These are phyloP conservation scores for Rhizomucor miehei DNA, from an alignment of 371 early-diverging fungal genomes.

Conservation along the genomic window DNA sequence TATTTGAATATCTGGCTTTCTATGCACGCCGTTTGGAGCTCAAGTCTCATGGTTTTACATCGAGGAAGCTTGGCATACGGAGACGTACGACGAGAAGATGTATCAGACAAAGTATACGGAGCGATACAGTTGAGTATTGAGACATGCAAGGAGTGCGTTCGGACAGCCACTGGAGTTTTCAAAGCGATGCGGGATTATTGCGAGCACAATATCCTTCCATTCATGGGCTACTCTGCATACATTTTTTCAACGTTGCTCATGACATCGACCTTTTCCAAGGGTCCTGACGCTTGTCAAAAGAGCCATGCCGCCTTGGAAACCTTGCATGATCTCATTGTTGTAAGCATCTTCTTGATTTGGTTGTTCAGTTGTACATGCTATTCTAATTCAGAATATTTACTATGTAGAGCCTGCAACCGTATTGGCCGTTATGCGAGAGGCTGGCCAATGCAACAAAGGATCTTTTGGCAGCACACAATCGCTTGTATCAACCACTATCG, in stretches of 20 bases:
- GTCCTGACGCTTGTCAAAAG: conserved; percentile 25
- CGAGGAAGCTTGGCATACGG: conserved; percentile 44
- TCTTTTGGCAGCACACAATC: conserved; percentile 34
- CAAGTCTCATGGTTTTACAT: conserved; percentile 35
- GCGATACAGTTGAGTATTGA: conserved; percentile 28
- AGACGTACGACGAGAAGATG: conserved; percentile 17
- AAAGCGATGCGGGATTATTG: conserved; percentile 29
- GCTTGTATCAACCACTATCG: conserved; percentile 29
- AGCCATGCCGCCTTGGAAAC: conserved; percentile 28
- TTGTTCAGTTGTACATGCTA: neutral
- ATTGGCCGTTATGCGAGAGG: conserved; percentile 47
- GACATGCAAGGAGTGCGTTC: conserved; percentile 31
- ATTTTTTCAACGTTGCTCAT: conserved; percentile 45
- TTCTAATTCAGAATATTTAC: neutral
- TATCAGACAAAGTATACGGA: conserved; percentile 11
- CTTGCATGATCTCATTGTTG: conserved; percentile 22
- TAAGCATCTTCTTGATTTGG: conserved; percentile 7
- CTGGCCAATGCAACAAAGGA: conserved; percentile 36
- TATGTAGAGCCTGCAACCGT: conserved; percentile 16
- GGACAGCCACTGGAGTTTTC: conserved; percentile 35
- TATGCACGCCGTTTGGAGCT: conserved; percentile 39
- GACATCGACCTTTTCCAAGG: conserved; percentile 42
- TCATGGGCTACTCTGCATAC: conserved; percentile 46
- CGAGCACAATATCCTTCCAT: conserved; percentile 39
- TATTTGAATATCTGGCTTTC: conserved; percentile 39